A percentile compares a stretch with the other conserved stretches of the same genome.
Conservation (phyloP, 1,139 yeast genomes). For the Suhomyces terraborum region DNA sequence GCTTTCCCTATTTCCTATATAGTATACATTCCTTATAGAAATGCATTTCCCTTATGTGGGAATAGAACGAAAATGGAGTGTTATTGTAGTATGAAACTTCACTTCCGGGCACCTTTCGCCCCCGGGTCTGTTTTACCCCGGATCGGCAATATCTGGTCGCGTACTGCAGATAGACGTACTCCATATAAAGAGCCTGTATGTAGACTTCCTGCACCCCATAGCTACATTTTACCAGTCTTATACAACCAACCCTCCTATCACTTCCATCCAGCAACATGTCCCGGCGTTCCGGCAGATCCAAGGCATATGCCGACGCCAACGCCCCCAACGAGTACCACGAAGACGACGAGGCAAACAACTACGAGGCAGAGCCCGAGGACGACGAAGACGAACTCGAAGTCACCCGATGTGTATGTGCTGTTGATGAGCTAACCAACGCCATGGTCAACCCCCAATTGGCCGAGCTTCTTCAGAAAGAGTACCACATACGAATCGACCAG, state of each 20-base stretch:
- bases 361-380: conserved; percentile 30
- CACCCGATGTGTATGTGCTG: conserved; percentile 88
- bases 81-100: too few species aligned
- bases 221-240: too few species aligned
- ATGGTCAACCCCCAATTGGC: conserved; percentile 41
- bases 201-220: too few species aligned
- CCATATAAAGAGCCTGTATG: not conserved
- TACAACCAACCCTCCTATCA: not conserved
- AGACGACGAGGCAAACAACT: conserved; percentile 24
- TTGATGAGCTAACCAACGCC: conserved; percentile 58
- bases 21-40: too few species aligned
- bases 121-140: too few species aligned
- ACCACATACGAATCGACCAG: conserved; percentile 67
- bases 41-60: too few species aligned
- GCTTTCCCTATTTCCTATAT: too few species aligned
- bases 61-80: too few species aligned
- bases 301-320: conserved; percentile 19
- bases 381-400: conserved; percentile 60
- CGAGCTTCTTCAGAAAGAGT: conserved; percentile 49
- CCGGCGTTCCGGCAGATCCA: conserved; percentile 34
- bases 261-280: conserved; percentile 23
- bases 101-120: too few species aligned
- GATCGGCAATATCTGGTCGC: too few species aligned
- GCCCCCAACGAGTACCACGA: conserved; percentile 19
- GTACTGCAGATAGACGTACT: not conserved